Percentiles rank a stretch among this genome's conserved stretches.
Evolutionary conservation across 106 monocot genomes (phyloP).

Genomic region (Hemerocallis citrina): DNA sequence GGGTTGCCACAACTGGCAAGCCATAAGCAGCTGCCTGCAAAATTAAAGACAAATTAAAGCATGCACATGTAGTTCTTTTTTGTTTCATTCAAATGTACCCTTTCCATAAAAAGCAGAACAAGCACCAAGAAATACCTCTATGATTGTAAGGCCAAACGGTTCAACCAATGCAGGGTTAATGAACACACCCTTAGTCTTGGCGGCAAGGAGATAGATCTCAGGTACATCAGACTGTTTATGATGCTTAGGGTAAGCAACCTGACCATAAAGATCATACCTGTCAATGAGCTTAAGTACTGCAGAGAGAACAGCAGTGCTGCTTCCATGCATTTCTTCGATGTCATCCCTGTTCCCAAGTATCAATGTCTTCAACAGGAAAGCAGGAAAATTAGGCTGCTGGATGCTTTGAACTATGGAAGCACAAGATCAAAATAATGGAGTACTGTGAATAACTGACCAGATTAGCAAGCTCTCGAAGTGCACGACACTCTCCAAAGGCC

Average conservation of each 20-base stretch:
- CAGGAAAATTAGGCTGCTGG: neutral
- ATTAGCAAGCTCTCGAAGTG: constrained; percentile 61
- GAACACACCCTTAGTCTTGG: constrained; percentile 82
- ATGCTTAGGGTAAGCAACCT: constrained; percentile 75
- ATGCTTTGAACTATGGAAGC: neutral
- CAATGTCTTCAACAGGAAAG: constrained; percentile 32
- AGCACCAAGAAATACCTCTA: constrained; percentile 32
- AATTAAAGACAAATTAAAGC: too few relatives aligned
- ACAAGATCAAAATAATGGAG: neutral
- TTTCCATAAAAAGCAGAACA: neutral
- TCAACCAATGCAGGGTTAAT: constrained; percentile 80
- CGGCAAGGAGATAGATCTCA: constrained; percentile 65
- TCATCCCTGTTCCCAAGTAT: constrained; percentile 74
- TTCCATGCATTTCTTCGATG: constrained; percentile 58
- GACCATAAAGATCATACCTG: constrained; percentile 65
- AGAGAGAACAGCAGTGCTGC: constrained; percentile 40
- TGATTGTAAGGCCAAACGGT: constrained; percentile 76
- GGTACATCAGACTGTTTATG: constrained; percentile 71
- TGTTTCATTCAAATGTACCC: too few relatives aligned
- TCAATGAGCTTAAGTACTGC: constrained; percentile 68
- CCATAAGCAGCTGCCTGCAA: constrained; percentile 70
- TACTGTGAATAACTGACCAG: constrained; percentile 12
- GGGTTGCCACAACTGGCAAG: constrained; percentile 68
- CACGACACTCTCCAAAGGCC: constrained; percentile 62
- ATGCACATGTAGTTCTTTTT: too few relatives aligned